Evolutionary conservation across 1,284 basidiomycete species (phyloP).

Genomic region (Puccinia hordei): DNA sequence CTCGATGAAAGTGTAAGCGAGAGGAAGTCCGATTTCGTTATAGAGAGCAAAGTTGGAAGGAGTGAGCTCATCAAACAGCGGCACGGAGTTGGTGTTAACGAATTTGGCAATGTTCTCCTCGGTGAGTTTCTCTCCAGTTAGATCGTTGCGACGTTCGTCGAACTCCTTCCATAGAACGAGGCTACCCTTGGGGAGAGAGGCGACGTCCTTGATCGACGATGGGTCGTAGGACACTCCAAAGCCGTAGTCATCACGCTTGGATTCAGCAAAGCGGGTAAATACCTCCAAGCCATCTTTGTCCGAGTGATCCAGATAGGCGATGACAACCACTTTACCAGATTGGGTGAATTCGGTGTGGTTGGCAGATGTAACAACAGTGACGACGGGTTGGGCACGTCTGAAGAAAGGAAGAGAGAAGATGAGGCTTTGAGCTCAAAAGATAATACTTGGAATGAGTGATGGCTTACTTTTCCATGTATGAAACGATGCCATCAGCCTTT

Average conservation of each 20-base stretch:
- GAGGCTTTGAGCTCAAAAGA: neutral
- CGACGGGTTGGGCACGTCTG: conserved; percentile 93
- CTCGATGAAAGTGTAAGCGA: conserved; percentile 94
- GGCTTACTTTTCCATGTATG: conserved; percentile 92
- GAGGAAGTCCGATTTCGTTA: conserved; percentile 76
- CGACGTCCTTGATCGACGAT: conserved; percentile 69
- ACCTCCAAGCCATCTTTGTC: conserved; percentile 70
- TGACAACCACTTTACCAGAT: conserved; percentile 85
- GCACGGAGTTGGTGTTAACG: conserved; percentile 80
- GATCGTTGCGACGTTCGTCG: conserved; percentile 74
- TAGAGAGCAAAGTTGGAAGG: conserved; percentile 92
- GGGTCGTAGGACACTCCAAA: conserved; percentile 82
- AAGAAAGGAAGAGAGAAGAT: neutral
- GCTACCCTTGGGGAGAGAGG: conserved; percentile 71
- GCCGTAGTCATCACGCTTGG: conserved; percentile 86
- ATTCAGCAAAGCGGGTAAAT: conserved; percentile 78
- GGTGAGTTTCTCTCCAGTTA: conserved; percentile 63
- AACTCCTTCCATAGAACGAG: conserved; percentile 90
- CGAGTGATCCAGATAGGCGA: conserved; percentile 77
- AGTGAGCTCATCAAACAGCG: conserved; percentile 86
- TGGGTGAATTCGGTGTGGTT: conserved; percentile 83
- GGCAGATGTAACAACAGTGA: conserved; percentile 73
- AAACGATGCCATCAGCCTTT: conserved; percentile 93
- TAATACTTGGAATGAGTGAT: conserved; percentile 50
- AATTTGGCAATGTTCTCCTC: conserved; percentile 72